Base-by-base conservation (phyloP, 225 moss, liverwort and hornwort genomes). In the Bryoerythrophyllum caledonicum region DNA sequence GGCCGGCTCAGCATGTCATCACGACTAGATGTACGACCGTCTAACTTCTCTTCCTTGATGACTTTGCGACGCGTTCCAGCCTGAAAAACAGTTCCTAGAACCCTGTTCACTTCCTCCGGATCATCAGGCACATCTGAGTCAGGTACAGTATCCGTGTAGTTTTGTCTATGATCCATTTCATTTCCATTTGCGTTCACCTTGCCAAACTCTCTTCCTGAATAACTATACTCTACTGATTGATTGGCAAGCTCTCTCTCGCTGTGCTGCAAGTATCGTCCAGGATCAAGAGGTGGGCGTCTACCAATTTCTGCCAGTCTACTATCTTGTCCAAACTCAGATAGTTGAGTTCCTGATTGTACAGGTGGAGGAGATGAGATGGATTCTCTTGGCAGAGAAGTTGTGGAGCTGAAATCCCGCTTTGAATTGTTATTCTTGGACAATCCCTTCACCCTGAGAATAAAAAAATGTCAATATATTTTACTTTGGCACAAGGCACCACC, bases 361-460 rank as follows among this genome's bases (percentile, higher is more conserved):
- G 85, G 77, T n/a, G 94, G 96, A 75, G 97, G 97, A 77, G 94
- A 91, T 32, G 85, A 81, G 65, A 87, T 93, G 25, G 85, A 78
- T 59, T 99, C 97, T 81, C 97, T 94, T 70, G 90, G 91, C 13
- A 82, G 74, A 32, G 82, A 79, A 9, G 82, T 58, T 73, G 77
- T 70, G 25, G 83, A 69, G 67, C n/a, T 84, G 44, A 82, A 61
- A 10, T 94, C 94, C 79, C 78, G 86, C 83, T 91, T 94, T 38
- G 86, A 76, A 67, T 89, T 94, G 79, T 91, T 94, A 79, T 91
- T 92, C 78, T 86, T 94, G 55, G 97, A 99, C 56, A 99, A 82
- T 15, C 97, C 94, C 81, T 99, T 99, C 24, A 99, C 97, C 83
- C 97, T 99, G 32, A n/a, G n/a, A n/a, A n/a, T n/a, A n/a, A n/a